These are phyloP conservation scores for Zasmidium citrigriseum DNA, from an alignment of 2,329 filamentous ascomycete genomes.

Conservation along the genomic window DNA sequence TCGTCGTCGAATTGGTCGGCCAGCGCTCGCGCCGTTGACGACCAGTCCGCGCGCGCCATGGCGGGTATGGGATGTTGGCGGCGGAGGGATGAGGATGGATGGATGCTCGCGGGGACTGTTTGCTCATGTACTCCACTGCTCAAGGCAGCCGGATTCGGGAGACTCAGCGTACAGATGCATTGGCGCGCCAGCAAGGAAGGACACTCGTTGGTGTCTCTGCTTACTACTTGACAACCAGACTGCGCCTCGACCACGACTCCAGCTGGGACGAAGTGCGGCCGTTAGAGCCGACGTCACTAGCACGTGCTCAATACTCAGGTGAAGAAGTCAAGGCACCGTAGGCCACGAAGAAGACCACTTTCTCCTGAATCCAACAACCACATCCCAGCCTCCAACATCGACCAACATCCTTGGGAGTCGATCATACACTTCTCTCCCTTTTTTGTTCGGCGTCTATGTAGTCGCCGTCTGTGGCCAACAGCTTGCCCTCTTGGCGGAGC, in stretches of 20 bases:
- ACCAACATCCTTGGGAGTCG: too few species aligned
- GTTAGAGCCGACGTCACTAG: background rate
- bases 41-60: slow-evolving; percentile 44
- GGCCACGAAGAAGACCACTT: too few species aligned
- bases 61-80: background rate
- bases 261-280: background rate
- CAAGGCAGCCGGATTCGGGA: slow-evolving; percentile 8
- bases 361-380: too few species aligned
- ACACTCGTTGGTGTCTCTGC: background rate
- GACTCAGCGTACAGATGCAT: slow-evolving; percentile 4
- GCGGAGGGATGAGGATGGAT: background rate
- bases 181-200: slow-evolving; percentile 1
- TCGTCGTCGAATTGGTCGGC: slow-evolving; percentile 47
- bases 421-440: too few species aligned
- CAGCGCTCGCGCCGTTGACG: slow-evolving; percentile 54
- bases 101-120: background rate
- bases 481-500: background rate
- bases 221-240: too few species aligned
- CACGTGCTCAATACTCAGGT: background rate
- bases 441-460: too few species aligned
- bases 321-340: background rate
- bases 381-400: too few species aligned
- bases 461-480: background rate
- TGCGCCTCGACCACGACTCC: background rate
- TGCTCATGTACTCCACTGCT: slow-evolving; percentile 5